A percentile compares a stretch with the other conserved stretches of the same genome.
Conservation (phyloP, 2,329 filamentous ascomycete species). For the Trichoderma endophyticum region DNA sequence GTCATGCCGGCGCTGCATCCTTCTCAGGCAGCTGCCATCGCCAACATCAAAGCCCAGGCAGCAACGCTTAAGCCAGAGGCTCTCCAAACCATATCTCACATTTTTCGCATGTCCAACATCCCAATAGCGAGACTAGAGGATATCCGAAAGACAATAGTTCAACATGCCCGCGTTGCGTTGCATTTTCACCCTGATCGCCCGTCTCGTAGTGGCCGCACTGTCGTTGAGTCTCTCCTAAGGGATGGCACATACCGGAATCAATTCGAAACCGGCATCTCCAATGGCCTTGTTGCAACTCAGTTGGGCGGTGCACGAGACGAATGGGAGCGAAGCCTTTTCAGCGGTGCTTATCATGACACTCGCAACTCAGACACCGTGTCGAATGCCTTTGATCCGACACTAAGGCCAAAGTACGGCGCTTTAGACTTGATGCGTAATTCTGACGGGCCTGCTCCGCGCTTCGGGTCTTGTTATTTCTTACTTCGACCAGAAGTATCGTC, state of each 20-base stretch:
- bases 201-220: slow-evolving; percentile 7
- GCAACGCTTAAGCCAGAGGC: neutral
- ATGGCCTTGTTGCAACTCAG: slow-evolving; percentile 20
- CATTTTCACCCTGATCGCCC: slow-evolving; percentile 26
- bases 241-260: slow-evolving; percentile 22
- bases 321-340: slow-evolving; percentile 16
- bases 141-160: neutral
- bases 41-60: slow-evolving; percentile 8
- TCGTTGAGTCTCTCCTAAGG: slow-evolving; percentile 17
- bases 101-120: slow-evolving; percentile 15
- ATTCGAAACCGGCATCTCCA: slow-evolving; percentile 25
- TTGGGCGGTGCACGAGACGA: slow-evolving; percentile 20
- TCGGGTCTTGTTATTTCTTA: slow-evolving; percentile 24
- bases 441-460: slow-evolving; percentile 23
- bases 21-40: slow-evolving; percentile 6
- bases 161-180: slow-evolving; percentile 20
- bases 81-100: neutral
- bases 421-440: slow-evolving; percentile 22
- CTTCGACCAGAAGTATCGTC: slow-evolving; percentile 18
- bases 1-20: neutral
- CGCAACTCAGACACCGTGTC: neutral
- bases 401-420: slow-evolving; percentile 24
- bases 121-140: neutral
- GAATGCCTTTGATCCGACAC: neutral
- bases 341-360: slow-evolving; percentile 14